phyloP scores from a whole-genome alignment of 2,329 filamentous ascomycete genomes.

The Phialemonium atrogriseum region DNA sequence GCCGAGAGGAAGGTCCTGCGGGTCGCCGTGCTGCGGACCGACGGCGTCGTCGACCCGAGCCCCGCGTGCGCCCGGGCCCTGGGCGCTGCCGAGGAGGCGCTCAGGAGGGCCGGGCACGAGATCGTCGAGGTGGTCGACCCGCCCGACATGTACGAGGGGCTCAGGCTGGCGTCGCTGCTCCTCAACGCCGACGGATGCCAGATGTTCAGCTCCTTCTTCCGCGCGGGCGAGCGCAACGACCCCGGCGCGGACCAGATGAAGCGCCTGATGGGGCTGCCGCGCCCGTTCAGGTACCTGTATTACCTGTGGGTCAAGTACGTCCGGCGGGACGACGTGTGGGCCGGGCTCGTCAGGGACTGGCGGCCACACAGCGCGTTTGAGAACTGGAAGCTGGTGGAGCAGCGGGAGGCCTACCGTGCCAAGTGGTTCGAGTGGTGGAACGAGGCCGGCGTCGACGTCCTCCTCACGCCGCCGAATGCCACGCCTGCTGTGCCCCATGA shows the following conservation, averaged over 20 bases:
- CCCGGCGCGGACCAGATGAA: slow-evolving; percentile 67
- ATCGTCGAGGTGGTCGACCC: slow-evolving; percentile 51
- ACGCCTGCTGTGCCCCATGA: slow-evolving; percentile 82
- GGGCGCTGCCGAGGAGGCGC: slow-evolving; percentile 59
- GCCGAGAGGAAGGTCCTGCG: slow-evolving; percentile 54
- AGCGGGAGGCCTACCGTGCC: slow-evolving; percentile 69
- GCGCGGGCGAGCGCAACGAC: slow-evolving; percentile 72
- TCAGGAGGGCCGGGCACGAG: slow-evolving; percentile 66
- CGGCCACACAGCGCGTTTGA: slow-evolving; percentile 65
- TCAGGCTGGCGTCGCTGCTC: slow-evolving; percentile 69
- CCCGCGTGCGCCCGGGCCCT: slow-evolving; percentile 77
- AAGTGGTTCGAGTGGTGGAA: slow-evolving; percentile 86
- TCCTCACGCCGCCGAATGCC: slow-evolving; percentile 80
- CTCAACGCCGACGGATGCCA: slow-evolving; percentile 78
- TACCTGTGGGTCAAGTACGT: slow-evolving; percentile 87
- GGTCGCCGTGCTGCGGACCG: slow-evolving; percentile 70
- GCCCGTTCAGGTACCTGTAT: slow-evolving; percentile 73
- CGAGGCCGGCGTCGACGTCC: slow-evolving; percentile 61
- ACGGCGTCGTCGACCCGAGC: slow-evolving; percentile 76
- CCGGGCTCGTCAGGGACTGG: slow-evolving; percentile 66
- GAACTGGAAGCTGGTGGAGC: slow-evolving; percentile 73
- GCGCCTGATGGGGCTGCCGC: slow-evolving; percentile 63
- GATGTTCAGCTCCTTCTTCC: slow-evolving; percentile 71
- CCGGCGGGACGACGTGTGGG: slow-evolving; percentile 67
- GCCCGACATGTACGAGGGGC: slow-evolving; percentile 65